Percentiles rank a stretch among this genome's conserved stretches.
Evolutionary conservation across 2,329 filamentous ascomycete species (phyloP).

Genomic region (Sclerotinia minor): DNA sequence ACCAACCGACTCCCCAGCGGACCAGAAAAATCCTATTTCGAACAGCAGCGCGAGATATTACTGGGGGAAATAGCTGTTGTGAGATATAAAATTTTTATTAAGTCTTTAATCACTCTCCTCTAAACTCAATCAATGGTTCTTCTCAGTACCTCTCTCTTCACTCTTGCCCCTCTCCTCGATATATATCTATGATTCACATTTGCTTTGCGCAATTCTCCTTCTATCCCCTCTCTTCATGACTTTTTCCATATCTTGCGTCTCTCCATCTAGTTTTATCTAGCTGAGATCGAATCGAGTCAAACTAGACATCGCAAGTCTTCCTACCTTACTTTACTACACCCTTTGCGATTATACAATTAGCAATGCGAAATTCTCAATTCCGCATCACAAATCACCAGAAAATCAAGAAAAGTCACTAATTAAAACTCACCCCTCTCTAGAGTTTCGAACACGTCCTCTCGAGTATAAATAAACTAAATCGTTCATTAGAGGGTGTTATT

Average conservation of each 20-base stretch:
- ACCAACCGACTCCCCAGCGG: slow-evolving; percentile 23
- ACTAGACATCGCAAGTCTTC: too few relatives aligned
- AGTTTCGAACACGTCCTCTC: slow-evolving; percentile 87
- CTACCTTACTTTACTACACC: too few relatives aligned
- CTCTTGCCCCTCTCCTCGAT: background rate
- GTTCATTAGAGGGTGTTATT: slow-evolving; percentile 86
- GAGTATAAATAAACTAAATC: slow-evolving; percentile 94
- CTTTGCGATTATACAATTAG: too few relatives aligned
- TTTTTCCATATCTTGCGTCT: too few relatives aligned
- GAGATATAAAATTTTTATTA: slow-evolving; percentile 30
- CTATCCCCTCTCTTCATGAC: too few relatives aligned
- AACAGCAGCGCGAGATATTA: slow-evolving; percentile 71
- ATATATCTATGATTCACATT: background rate
- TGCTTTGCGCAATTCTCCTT: too few relatives aligned
- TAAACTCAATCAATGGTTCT: too few relatives aligned
- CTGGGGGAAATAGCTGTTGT: slow-evolving; percentile 74
- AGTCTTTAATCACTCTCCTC: background rate
- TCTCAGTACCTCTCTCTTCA: too few relatives aligned
- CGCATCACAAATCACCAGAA: too few relatives aligned
- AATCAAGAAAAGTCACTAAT: background rate
- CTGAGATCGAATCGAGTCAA: too few relatives aligned
- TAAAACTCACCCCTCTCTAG: slow-evolving; percentile 42
- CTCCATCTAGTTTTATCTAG: too few relatives aligned
- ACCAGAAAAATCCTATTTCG: slow-evolving; percentile 65
- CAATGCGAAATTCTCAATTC: too few relatives aligned